Evolutionary conservation across 228 moss, liverwort and hornwort genomes (phyloP), one percentile per base, ranked within the genome.

Genomic region (Sphagnum fallax): DNA sequence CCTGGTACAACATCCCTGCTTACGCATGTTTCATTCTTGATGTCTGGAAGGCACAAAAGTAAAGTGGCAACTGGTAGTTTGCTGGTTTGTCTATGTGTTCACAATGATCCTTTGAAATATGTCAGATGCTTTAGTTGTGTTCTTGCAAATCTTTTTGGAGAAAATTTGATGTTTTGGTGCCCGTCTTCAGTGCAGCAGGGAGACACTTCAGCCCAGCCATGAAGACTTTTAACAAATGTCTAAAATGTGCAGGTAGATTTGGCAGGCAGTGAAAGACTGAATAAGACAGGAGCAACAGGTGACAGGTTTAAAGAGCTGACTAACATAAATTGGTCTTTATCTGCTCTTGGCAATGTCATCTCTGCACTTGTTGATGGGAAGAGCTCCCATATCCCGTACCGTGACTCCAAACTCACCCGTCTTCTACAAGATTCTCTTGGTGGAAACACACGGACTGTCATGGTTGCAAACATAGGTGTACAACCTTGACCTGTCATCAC

Each of bases 261-360:
- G 84, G 93, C 93, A 55, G 96, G 96, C 72, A 97, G 93, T 78
- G 96, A 93, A 71, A 91, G 96, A 79, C 69, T 97, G 80, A 97
- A 91, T 70, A 97, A 97, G 81, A 97, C 96, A 65, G 96, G 96
- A 77, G 96, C 96, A 18, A 93, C 91, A 2, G 96, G 96, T 14
- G 91, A 97, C 52, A 88, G 96, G 70, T 97, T 97, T 65, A 84
- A 83, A 14, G 96, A 97, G 82, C 79, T 93, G 65, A 97, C 96
- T 47, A 97, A 97, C 66, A 97, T 97, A 50, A 97, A 97, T 69
- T 97, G 93, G 93, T 97, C 93, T 51, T 81, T 97, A 63, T 97
- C 93, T 70, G 96, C 96, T 67, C 75, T 97, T 55, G 93, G 96
- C 67, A 97, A 93, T 74, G 96, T 97, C 62, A 97, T 97, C 61